Base-by-base conservation (phyloP, 73 alveolate genomes). In the Paramecium primaurelia region DNA sequence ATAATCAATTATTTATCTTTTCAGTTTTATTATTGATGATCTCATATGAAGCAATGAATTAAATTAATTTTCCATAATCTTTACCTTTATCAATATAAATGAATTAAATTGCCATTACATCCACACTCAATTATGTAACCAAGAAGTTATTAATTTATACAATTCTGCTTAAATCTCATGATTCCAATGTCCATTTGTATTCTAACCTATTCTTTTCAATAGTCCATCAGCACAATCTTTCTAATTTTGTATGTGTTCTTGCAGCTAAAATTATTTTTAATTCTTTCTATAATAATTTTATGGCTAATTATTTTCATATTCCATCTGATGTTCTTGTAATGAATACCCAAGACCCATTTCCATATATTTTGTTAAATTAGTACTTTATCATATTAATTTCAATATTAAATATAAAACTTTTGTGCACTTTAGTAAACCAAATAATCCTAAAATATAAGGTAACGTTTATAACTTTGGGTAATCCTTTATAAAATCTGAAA, bases 161-260 rank as follows among this genome's bases (percentile, higher is more conserved):
- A 86, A 49, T 37, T 34, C 94, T 10, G 84, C 40, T 59, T 92
- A 64, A 14, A 92, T 54, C 54, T 91, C 86, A 73, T 92, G 95
- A 38, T 59, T 77, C 92, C 88, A 92, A 87, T 92, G 92, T 22
- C 95, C 95, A 92, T 86, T 71, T 58, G 95, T 92, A 86, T 59
- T 77, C 9, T 18, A 54, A 18, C 95, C 95, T 49, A 92, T 71
- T 77, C 89, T 89, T 60, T 86, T 88, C 6, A 92, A 58, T 0
- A 87, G 42, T 71, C 95, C 93, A 26, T 22, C 58, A 38, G 89
- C 95, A 71, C 95, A 92, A 59, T 73, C 94, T 59, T 49, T 45
- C 87, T 64, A 87, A 87, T 64, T 87, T 87, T 1, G 60, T 38
- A 59, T 28, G 12, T 14, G 71, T 87, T 64, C 93, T 87, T 14